Base-by-base conservation (phyloP, 768 basidiomycete genomes). In the Tubosaeta sp. region DNA sequence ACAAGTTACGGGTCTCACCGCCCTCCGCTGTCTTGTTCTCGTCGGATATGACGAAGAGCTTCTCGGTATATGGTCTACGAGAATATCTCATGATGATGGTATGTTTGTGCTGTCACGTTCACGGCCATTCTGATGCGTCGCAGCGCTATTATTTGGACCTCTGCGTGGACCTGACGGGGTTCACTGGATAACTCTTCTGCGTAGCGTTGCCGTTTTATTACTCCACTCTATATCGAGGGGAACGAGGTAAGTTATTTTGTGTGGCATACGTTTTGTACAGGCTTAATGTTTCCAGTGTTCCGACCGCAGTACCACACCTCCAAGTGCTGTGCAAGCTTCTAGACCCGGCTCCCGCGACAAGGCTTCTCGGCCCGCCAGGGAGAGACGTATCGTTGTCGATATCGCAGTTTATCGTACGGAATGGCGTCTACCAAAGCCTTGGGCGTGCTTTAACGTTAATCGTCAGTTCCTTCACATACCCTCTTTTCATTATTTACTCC, bases 131-230 rank as follows among this genome's bases (percentile, higher is more conserved):
- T 57, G 29, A 36, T 25, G 48, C 22, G 32, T 2, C 31, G 13
- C 12, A 82, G 81, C 60, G 16, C 57, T 64, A 5, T 56, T 83
- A 3, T 74, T 78, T 49, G 57, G 68, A 8, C 72, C 71, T 10
- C 73, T 70, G 6, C 56, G 48, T 11, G 72, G 73, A 11, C 58
- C 68, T 3, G 67, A 78, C 53, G 53, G 64, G 18, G 62, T 65
- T 8, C 82, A 78, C 53, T 89, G 86, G 86, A 56, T 80, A n/a
- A 74, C 81, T 3, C 75, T 90, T 14, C 70, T 88, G 7, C 71
- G 75, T 21, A 78, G 76, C 54, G 64, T 73, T 0, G 62, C 73
- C 8, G 40, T 81, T 16, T 61, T 82, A 18, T 66, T 90, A 0
- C 69, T 90, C 22, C 65, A 63, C 35, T 80, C 82, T 0, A 65